A percentile compares a stretch with the other conserved stretches of the same genome.
phyloP scores from a whole-genome alignment of 2,329 filamentous ascomycete genomes.

The Dryadomyces sulphureus region DNA sequence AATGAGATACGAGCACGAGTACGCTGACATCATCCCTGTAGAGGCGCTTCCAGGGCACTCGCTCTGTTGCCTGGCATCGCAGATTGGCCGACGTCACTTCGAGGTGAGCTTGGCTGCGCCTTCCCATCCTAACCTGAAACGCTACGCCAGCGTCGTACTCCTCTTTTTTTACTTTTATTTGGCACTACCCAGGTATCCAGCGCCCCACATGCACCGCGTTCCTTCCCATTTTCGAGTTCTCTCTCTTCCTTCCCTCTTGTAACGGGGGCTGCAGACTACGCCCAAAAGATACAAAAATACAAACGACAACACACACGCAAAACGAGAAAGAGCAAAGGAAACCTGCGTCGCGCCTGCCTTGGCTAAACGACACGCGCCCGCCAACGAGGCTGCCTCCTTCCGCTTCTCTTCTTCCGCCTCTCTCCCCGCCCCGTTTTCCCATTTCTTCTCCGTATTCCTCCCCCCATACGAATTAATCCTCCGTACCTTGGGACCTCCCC shows the following conservation, averaged over 20 bases:
- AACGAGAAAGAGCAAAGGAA: neutral
- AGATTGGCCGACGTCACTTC: neutral
- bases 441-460: no score
- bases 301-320: neutral
- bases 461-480: no score
- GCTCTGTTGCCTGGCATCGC: no score
- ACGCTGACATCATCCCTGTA: no score
- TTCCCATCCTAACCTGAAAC: neutral
- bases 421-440: neutral
- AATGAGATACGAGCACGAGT: no score
- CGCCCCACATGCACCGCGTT: neutral
- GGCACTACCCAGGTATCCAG: neutral
- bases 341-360: neutral
- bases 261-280: neutral
- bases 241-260: no score
- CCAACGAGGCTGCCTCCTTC: neutral
- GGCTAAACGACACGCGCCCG: neutral
- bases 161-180: neutral
- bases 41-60: no score
- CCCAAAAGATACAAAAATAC: neutral
- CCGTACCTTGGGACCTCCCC: no score
- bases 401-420: neutral
- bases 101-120: neutral
- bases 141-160: neutral
- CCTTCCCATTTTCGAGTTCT: neutral